A percentile compares a stretch with the other conserved stretches of the same genome.
phyloP scores from a whole-genome alignment of 768 basidiomycete species.

The Exidia glandulosa region DNA sequence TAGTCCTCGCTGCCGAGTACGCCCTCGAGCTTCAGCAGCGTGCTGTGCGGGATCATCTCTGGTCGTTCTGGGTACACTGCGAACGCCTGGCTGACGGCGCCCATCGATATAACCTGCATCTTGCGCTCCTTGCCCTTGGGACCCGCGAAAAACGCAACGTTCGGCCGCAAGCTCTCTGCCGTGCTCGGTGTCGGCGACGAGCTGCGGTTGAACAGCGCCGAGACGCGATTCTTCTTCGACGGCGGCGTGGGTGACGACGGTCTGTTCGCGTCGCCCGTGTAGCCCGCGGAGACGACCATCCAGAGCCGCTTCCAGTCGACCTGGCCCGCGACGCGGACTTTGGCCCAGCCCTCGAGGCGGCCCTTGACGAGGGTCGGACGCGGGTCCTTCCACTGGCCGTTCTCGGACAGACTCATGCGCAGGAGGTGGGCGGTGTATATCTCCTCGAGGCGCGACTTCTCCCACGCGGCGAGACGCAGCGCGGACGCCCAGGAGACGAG shows the following conservation, averaged over 20 bases:
- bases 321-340: slow-evolving; percentile 87
- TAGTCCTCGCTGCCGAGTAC: slow-evolving; percentile 67
- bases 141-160: slow-evolving; percentile 49
- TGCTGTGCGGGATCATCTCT: slow-evolving; percentile 78
- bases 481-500: slow-evolving; percentile 88
- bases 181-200: slow-evolving; percentile 9
- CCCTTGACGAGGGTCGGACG: slow-evolving; percentile 57
- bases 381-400: slow-evolving; percentile 32
- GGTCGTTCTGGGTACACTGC: slow-evolving; percentile 95
- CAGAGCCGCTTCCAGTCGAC: slow-evolving; percentile 93
- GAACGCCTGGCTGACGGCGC: slow-evolving; percentile 70
- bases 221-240: slow-evolving; percentile 54
- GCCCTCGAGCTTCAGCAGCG: slow-evolving; percentile 88
- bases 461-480: slow-evolving; percentile 84
- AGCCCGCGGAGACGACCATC: slow-evolving; percentile 56
- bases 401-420: slow-evolving; percentile 54
- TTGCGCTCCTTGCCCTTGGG: slow-evolving; percentile 66
- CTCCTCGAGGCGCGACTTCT: slow-evolving; percentile 89
- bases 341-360: slow-evolving; percentile 84
- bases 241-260: slow-evolving; percentile 18
- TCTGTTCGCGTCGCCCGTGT: slow-evolving; percentile 9
- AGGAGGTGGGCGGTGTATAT: slow-evolving; percentile 94
- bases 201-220: slow-evolving; percentile 41
- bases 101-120: slow-evolving; percentile 58
- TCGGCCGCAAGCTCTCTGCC: slow-evolving; percentile 15